Base-by-base conservation (phyloP, 2,329 filamentous ascomycete species). In the Colletotrichum spaethianum region DNA sequence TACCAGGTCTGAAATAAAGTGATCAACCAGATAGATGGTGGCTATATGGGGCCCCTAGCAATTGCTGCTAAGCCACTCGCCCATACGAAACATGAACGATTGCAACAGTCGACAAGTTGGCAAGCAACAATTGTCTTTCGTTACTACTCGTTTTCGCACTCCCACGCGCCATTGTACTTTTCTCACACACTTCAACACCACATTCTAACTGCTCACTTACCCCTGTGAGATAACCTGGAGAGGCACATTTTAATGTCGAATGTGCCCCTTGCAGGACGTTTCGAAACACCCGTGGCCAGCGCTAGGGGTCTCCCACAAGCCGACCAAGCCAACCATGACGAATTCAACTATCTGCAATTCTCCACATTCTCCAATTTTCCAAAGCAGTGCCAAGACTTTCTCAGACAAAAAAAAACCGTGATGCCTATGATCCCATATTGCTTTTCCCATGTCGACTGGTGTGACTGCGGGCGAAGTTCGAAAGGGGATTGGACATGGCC, bases 1-100 rank as follows among this genome's bases (percentile, higher is more conserved):
- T 59, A 44, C 52, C 65, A 38, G n/a, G 65, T 72, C 65, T 69
- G 38, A 52, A 63, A 72, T 69, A 69, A 40, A 60, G 69, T 72
- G 65, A 69, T 69, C 14, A 53, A 20, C 60, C 59, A 63, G n/a
- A 9, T 36, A 63, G n/a, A 9, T 36, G 55, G 65, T 55, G 69
- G 69, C 6, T 40, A 26, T 38, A 46, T 26, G n/a, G 62, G 38
- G 18, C 40, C 59, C 56, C 44, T 55, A 50, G 9, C 44, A n/a
- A n/a, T n/a, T 14, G 26, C 26, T 42, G 63, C 68, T 68, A 33
- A 63, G 64, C 69, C 64, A 59, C 52, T 48, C 57, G 26, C 31
- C 50, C 48, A 70, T 62, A 66, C 36, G 46, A 70, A n/a, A 20
- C 44, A 40, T 67, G 28, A 33, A 48, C 62, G 36, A 36, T 28